Percentiles rank a stretch among this genome's conserved stretches.
Conservation (phyloP, 306 rosid species). For the Malus sieversii region DNA sequence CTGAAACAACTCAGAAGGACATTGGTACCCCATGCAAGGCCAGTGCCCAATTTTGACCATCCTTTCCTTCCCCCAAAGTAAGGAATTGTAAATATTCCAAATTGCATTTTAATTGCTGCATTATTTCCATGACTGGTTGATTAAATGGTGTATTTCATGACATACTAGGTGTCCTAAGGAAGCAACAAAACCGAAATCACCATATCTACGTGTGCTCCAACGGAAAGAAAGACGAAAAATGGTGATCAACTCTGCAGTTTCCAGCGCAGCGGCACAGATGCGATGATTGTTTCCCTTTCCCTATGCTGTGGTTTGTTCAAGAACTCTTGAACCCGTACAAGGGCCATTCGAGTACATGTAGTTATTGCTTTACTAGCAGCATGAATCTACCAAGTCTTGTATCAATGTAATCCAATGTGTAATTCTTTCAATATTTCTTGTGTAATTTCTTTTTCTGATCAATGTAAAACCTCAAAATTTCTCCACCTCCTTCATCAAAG, state of each 20-base stretch:
- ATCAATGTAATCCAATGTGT: not conserved
- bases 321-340: constrained; percentile 12
- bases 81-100: not conserved
- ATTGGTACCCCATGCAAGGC: constrained; percentile 84
- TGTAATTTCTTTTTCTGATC: not conserved
- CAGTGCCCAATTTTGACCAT: constrained; percentile 61
- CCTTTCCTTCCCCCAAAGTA: constrained; percentile 89
- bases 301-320: not conserved
- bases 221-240: constrained; percentile 49
- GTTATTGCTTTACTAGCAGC: not conserved
- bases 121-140: not conserved
- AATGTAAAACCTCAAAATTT: too few species aligned
- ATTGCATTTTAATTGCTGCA: not conserved
- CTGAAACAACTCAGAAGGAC: constrained; percentile 84
- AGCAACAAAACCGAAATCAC: constrained; percentile 72
- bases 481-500: too few species aligned
- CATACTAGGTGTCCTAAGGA: constrained; percentile 47
- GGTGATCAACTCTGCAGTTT: constrained; percentile 33
- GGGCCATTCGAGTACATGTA: not conserved
- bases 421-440: not conserved
- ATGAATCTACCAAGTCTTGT: not conserved
- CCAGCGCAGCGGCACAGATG: constrained; percentile 71
- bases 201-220: constrained; percentile 56
- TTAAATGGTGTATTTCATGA: not conserved
- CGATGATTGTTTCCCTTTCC: constrained; percentile 21